phyloP scores from a whole-genome alignment of 352 stramenopile genomes.

The Thalassiosira oceanica region DNA sequence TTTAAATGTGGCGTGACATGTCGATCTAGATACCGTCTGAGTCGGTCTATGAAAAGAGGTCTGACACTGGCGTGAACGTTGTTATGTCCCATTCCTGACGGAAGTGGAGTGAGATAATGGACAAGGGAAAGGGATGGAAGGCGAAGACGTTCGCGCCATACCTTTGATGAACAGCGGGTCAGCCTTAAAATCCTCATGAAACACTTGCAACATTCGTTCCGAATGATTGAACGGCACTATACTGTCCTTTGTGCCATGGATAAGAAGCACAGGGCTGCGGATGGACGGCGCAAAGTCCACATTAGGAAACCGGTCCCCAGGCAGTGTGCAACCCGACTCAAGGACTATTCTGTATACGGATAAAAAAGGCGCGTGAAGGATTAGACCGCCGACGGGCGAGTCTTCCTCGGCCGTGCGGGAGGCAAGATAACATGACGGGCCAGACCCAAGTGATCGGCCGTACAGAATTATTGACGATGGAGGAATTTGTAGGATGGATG shows the following conservation, averaged over 20 bases:
- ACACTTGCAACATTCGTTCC: conserved; percentile 33
- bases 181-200: conserved; percentile 31
- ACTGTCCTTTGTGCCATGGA: conserved; percentile 77
- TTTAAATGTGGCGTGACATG: conserved; percentile 67
- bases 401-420: conserved; percentile 41
- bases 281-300: conserved; percentile 48
- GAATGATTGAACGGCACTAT: conserved; percentile 72
- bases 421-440: conserved; percentile 75
- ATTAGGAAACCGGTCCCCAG: conserved; percentile 78
- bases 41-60: conserved; percentile 70
- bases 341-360: conserved; percentile 78
- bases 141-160: too few relatives aligned
- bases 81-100: conserved; percentile 81
- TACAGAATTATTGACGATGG: conserved; percentile 72
- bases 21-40: conserved; percentile 71
- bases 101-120: too few relatives aligned
- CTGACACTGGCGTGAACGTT: conserved; percentile 75
- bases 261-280: conserved; percentile 53
- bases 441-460: conserved; percentile 70
- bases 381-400: conserved; percentile 65
- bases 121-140: too few relatives aligned
- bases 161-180: too few relatives aligned
- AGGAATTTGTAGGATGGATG: conserved; percentile 48
- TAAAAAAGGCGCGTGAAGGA: conserved; percentile 80
- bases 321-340: conserved; percentile 72